phyloP scores from a whole-genome alignment of 2,329 filamentous ascomycete genomes.

The Polychaeton citri region DNA sequence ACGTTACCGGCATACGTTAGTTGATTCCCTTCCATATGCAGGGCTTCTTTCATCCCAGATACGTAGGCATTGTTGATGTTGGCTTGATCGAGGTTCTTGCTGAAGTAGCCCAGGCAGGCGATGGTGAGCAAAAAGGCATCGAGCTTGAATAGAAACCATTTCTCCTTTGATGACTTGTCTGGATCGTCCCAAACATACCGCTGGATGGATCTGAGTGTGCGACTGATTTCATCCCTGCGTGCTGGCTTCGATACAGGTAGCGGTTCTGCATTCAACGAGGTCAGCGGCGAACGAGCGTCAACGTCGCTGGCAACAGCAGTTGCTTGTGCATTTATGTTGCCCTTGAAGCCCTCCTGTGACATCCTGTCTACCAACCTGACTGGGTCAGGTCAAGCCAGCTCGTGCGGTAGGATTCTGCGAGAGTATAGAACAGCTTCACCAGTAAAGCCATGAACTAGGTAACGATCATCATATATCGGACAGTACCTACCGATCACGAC shows the following conservation, averaged over 20 bases:
- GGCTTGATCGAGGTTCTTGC: constrained; percentile 22
- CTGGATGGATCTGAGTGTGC: not conserved
- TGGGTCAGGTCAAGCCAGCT: not conserved
- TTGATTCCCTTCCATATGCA: constrained; percentile 25
- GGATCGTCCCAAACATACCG: not conserved
- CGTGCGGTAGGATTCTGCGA: not conserved
- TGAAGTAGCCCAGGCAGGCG: constrained; percentile 5
- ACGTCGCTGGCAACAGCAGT: not conserved
- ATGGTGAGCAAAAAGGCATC: constrained; percentile 7
- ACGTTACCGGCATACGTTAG: constrained; percentile 27
- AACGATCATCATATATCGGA: not conserved
- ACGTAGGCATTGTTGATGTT: constrained; percentile 33
- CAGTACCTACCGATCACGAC: not conserved
- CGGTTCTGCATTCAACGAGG: not conserved
- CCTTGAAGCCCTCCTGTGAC: not conserved
- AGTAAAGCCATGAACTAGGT: not conserved
- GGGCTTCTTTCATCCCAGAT: constrained; percentile 28
- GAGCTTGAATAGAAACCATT: constrained; percentile 9
- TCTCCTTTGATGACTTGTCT: constrained; percentile 1
- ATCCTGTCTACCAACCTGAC: not conserved
- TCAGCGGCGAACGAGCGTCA: not conserved
- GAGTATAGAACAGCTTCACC: not conserved
- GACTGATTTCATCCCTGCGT: not conserved
- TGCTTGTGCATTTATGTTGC: not conserved
- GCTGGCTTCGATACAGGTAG: not conserved